Conservation (phyloP, 371 early-diverging fungal species). For the Saksenaea oblongispora region DNA sequence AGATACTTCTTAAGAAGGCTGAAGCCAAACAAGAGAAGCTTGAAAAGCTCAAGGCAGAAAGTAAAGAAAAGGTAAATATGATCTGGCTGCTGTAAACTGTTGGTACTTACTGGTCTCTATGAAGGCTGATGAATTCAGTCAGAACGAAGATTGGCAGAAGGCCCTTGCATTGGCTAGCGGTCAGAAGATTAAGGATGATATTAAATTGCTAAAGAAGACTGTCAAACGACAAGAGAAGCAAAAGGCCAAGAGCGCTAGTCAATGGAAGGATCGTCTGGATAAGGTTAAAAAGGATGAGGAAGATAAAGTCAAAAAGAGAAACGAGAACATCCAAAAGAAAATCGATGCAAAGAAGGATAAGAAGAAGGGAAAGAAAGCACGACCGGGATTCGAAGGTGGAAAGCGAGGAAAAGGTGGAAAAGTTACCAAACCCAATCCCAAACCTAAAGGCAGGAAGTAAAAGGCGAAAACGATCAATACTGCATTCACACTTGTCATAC, state of each 20-base stretch:
- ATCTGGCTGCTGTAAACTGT: not conserved
- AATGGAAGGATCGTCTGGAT: slow-evolving; percentile 82
- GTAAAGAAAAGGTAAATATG: slow-evolving; percentile 59
- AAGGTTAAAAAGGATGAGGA: slow-evolving; percentile 65
- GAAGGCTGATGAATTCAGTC: slow-evolving; percentile 68
- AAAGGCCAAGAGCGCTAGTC: slow-evolving; percentile 81
- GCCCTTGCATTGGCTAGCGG: slow-evolving; percentile 81
- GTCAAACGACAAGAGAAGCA: slow-evolving; percentile 81
- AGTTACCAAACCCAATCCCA: slow-evolving; percentile 26
- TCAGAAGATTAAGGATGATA: slow-evolving; percentile 89
- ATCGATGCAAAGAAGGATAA: slow-evolving; percentile 76
- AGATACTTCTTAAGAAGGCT: slow-evolving; percentile 73
- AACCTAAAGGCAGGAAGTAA: not conserved
- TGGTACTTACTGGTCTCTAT: not conserved
- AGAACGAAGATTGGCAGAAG: slow-evolving; percentile 82
- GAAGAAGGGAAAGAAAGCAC: slow-evolving; percentile 47
- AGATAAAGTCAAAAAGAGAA: slow-evolving; percentile 70
- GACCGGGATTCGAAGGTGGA: slow-evolving; percentile 53
- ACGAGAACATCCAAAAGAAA: slow-evolving; percentile 76
- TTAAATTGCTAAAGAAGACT: slow-evolving; percentile 86
- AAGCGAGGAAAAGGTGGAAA: slow-evolving; percentile 43
- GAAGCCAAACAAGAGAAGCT: slow-evolving; percentile 78
- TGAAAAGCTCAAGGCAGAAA: slow-evolving; percentile 66
- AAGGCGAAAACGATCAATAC: not conserved
- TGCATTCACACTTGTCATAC: slow-evolving; percentile 3